phyloP scores from a whole-genome alignment of 495 filamentous ascomycete genomes.

The Penicillium pancosmium region DNA sequence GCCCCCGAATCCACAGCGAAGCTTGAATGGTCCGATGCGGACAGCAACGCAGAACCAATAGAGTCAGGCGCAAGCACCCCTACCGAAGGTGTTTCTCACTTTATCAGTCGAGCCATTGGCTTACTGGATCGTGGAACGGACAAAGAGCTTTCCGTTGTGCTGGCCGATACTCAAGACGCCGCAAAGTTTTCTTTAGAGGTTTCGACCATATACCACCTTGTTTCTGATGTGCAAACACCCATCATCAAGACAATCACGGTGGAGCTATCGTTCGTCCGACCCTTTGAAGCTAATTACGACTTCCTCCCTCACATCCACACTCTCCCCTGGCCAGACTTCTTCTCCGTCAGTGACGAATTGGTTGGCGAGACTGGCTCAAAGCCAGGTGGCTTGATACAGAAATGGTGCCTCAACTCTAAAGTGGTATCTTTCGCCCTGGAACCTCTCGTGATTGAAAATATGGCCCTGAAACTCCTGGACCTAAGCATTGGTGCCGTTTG shows the following conservation, averaged over 20 bases:
- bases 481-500: constrained; percentile 57
- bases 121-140: constrained; percentile 53
- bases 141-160: constrained; percentile 34
- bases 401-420: constrained; percentile 74
- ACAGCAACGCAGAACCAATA: constrained; percentile 15
- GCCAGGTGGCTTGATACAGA: constrained; percentile 71
- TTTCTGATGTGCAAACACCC: constrained; percentile 80
- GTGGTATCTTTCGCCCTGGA: constrained; percentile 77
- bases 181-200: constrained; percentile 71
- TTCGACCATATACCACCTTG: constrained; percentile 72
- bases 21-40: constrained; percentile 49
- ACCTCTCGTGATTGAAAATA: constrained; percentile 65
- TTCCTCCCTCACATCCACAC: constrained; percentile 76
- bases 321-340: constrained; percentile 84
- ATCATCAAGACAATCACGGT: constrained; percentile 70
- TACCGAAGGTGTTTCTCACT: constrained; percentile 37
- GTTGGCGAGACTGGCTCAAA: constrained; percentile 27
- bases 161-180: constrained; percentile 48
- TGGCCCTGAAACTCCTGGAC: constrained; percentile 58
- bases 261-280: constrained; percentile 71
- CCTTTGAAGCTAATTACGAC: constrained; percentile 88
- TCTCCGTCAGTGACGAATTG: constrained; percentile 54
- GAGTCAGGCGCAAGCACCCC: constrained; percentile 32
- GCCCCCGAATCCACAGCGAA: constrained; percentile 53
- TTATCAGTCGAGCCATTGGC: constrained; percentile 39